Evolutionary conservation across 2,329 filamentous ascomycete genomes (phyloP).

Genomic region (Penicillium sclerotigenum): DNA sequence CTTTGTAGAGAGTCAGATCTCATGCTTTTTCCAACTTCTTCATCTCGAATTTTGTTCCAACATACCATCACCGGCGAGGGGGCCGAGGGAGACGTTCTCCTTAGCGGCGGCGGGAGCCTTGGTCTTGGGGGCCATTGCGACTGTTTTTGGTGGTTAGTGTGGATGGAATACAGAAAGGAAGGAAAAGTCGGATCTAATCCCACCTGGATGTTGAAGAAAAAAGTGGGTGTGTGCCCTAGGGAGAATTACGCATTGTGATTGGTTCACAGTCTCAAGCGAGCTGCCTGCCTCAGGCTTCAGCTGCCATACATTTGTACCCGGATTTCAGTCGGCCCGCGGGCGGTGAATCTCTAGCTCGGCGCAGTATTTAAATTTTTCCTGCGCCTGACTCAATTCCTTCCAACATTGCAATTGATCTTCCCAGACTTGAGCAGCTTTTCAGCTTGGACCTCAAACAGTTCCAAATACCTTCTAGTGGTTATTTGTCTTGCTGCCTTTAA

Average conservation of each 20-base stretch:
- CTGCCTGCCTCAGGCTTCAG: constrained; percentile 15
- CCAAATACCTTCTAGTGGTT: neutral
- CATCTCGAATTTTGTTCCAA: constrained; percentile 15
- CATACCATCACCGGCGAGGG: constrained; percentile 92
- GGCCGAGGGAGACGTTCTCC: constrained; percentile 98
- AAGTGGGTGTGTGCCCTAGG: constrained; percentile 43
- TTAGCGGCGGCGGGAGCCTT: constrained; percentile 71
- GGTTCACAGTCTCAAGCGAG: constrained; percentile 32
- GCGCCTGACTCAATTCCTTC: neutral
- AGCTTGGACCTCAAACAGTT: neutral
- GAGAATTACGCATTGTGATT: constrained; percentile 26
- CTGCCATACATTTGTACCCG: neutral
- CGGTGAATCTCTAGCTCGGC: constrained; percentile 24
- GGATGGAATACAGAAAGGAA: constrained; percentile 42
- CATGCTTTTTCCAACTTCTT: neutral
- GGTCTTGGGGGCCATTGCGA: constrained; percentile 83
- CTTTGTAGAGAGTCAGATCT: constrained; percentile 44
- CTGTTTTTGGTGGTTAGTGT: constrained; percentile 42
- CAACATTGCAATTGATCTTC: constrained; percentile 16
- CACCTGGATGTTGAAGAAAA: constrained; percentile 16
- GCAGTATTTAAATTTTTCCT: constrained; percentile 31
- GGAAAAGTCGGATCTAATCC: constrained; percentile 24
- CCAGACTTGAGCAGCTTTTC: constrained; percentile 6
- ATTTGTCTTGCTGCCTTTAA: neutral
- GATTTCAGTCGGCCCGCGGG: constrained; percentile 29